Evolutionary conservation across 208 protist species (phyloP).

Genomic region (Leishmania amazonensis): DNA sequence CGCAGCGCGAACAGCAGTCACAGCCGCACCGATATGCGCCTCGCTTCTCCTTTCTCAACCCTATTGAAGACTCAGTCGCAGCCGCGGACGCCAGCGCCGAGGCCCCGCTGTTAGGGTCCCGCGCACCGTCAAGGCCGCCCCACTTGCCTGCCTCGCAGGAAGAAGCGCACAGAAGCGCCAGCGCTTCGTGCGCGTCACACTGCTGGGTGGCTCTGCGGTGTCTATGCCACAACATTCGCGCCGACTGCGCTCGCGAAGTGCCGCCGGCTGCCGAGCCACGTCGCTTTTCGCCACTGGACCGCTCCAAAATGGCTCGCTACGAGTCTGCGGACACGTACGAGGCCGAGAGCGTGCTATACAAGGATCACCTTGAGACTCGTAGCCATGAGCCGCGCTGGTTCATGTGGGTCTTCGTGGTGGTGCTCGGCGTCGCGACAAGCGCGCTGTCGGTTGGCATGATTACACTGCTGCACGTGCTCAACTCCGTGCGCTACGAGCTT

Average conservation of each 20-base stretch:
- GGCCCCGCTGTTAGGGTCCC: background rate
- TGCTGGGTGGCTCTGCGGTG: background rate
- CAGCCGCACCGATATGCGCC: constrained; percentile 9
- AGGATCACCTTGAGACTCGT: constrained; percentile 61
- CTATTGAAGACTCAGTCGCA: constrained; percentile 7
- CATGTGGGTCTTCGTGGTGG: constrained; percentile 64
- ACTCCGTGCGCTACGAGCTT: constrained; percentile 51
- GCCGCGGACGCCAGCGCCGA: background rate
- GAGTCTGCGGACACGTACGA: constrained; percentile 62
- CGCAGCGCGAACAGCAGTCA: background rate
- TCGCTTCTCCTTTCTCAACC: constrained; percentile 14
- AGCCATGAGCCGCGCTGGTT: constrained; percentile 64
- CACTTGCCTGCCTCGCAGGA: background rate
- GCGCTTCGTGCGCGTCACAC: background rate
- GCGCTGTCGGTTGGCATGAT: constrained; percentile 37
- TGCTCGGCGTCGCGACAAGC: constrained; percentile 45
- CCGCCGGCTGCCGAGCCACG: constrained; percentile 33
- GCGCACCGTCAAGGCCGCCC: background rate
- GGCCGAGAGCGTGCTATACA: constrained; percentile 53
- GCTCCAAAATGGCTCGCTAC: constrained; percentile 52
- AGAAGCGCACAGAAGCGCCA: background rate
- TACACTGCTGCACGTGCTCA: constrained; percentile 45
- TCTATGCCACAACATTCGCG: constrained; percentile 7
- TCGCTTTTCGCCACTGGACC: constrained; percentile 30
- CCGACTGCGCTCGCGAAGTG: constrained; percentile 18